A percentile compares a stretch with the other conserved stretches of the same genome.
phyloP scores from a whole-genome alignment of 2,329 filamentous ascomycete genomes.

The Pleurostoma richardsiae region DNA sequence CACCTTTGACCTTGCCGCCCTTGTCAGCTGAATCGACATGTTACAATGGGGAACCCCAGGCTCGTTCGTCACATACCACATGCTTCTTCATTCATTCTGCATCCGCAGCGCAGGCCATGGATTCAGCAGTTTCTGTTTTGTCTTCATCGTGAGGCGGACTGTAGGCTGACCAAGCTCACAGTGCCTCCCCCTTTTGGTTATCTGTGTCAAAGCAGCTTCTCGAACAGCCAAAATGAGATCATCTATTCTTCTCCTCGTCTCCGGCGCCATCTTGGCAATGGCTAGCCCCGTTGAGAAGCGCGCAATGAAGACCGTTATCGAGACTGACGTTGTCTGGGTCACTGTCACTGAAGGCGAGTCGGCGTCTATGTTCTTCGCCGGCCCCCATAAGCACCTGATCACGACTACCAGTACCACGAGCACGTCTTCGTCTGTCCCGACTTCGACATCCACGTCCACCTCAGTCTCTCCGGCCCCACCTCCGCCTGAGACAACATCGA shows the following conservation, averaged over 20 bases:
- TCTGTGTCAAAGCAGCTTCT: constrained; percentile 1
- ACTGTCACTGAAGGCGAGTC: constrained; percentile 32
- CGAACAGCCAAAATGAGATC: constrained; percentile 40
- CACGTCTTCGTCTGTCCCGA: no score
- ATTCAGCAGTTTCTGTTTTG: no score
- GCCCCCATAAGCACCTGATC: neutral
- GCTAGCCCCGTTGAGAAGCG: constrained; percentile 39
- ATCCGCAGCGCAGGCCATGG: no score
- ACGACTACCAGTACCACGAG: neutral
- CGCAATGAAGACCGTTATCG: constrained; percentile 30
- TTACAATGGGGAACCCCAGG: no score
- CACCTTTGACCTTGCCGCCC: no score
- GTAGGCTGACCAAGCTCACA: constrained; percentile 5
- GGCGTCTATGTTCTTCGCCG: constrained; percentile 10
- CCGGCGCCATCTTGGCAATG: constrained; percentile 38
- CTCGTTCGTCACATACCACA: no score
- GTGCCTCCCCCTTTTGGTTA: constrained; percentile 4
- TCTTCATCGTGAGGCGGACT: no score
- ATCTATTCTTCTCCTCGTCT: constrained; percentile 37
- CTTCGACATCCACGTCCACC: constrained; percentile 1
- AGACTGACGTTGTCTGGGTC: constrained; percentile 36
- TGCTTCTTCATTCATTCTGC: no score
- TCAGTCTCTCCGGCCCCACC: constrained; percentile 9
- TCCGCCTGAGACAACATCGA: constrained; percentile 5
- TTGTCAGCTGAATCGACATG: no score